phyloP scores from a whole-genome alignment of 305 asterid genomes.

The Solanum chacoense region DNA sequence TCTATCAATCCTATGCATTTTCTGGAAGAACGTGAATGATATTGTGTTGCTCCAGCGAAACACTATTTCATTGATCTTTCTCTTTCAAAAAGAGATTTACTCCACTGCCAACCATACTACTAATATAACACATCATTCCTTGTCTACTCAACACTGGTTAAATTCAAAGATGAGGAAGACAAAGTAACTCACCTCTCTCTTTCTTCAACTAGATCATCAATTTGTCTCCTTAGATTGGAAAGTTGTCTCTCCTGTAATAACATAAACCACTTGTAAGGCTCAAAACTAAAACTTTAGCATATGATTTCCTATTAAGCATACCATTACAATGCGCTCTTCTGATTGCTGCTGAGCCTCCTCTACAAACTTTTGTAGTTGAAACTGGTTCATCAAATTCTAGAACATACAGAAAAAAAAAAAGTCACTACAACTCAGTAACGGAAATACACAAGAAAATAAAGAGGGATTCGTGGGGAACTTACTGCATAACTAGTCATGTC shows the following conservation, averaged over 20 bases:
- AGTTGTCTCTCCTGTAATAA: conserved; percentile 52
- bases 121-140: background rate
- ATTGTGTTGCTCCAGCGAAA: background rate
- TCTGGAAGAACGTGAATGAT: background rate
- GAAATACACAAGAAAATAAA: background rate
- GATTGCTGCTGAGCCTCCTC: conserved; percentile 68
- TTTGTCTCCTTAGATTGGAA: conserved; percentile 39
- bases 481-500: conserved; percentile 80
- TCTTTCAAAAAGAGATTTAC: background rate
- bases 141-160: background rate
- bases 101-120: background rate
- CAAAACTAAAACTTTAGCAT: background rate
- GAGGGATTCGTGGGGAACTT: conserved; percentile 21
- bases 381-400: conserved; percentile 61
- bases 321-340: conserved; percentile 46
- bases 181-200: conserved; percentile 49
- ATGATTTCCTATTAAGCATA: conserved; percentile 12
- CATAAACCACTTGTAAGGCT: conserved; percentile 17
- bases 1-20: background rate
- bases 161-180: background rate
- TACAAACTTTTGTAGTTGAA: conserved; percentile 62
- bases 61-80: background rate
- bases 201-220: conserved; percentile 54
- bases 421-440: background rate
- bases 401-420: conserved; percentile 10